Percentiles rank a stretch among this genome's conserved stretches.
Evolutionary conservation across 352 stramenopile species (phyloP).

Genomic region (Phytophthora aleatoria): DNA sequence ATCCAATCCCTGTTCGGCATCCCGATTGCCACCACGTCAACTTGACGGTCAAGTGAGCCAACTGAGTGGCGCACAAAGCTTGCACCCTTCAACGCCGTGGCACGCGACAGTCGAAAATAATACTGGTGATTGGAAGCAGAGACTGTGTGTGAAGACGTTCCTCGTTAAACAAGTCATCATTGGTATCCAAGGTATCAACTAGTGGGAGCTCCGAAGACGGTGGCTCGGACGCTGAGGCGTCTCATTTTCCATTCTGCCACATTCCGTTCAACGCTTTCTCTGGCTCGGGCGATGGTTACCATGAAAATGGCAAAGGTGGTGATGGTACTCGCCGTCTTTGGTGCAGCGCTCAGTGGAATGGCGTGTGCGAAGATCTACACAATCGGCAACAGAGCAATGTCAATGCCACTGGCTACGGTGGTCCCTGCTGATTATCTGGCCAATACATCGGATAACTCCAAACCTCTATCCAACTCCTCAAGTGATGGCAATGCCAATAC

Average conservation of each 20-base stretch:
- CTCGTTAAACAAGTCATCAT: neutral
- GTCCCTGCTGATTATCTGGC: neutral
- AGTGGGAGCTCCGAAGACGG: neutral
- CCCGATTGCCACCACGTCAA: slow-evolving; percentile 4
- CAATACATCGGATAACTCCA: neutral
- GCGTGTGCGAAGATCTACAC: slow-evolving; percentile 3
- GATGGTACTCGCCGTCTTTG: slow-evolving; percentile 6
- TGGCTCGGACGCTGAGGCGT: neutral
- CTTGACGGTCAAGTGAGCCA: neutral
- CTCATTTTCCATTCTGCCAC: slow-evolving; percentile 19
- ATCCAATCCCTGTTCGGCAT: slow-evolving; percentile 13
- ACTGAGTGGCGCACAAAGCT: slow-evolving; percentile 15
- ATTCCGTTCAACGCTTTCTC: neutral
- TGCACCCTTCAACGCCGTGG: neutral
- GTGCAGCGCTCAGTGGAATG: neutral
- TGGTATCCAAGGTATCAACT: neutral
- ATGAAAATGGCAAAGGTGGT: slow-evolving; percentile 7
- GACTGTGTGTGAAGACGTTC: slow-evolving; percentile 2
- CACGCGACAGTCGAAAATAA: slow-evolving; percentile 20
- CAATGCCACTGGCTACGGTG: slow-evolving; percentile 7
- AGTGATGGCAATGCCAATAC: neutral
- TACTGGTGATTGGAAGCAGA: slow-evolving; percentile 39
- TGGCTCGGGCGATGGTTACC: neutral
- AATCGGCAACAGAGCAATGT: neutral
- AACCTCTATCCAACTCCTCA: neutral